Base-by-base conservation (phyloP, 352 stramenopile species). In the Globisporangium acanthophoron region DNA sequence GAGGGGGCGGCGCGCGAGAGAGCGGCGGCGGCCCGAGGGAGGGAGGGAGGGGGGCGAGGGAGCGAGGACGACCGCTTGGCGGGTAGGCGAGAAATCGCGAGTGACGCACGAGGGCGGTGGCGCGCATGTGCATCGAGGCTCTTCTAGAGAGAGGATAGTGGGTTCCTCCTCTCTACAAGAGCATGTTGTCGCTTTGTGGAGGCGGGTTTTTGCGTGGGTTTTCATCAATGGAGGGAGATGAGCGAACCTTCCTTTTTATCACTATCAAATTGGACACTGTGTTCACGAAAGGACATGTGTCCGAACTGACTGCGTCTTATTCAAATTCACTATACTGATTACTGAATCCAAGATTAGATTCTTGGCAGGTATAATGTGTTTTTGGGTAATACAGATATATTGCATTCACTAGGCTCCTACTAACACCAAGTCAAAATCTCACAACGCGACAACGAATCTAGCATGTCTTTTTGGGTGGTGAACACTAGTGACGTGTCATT, bases 41-140 rank as follows among this genome's bases (percentile, higher is more conserved):
- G 13, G 4, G 29, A 39, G 15, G 41, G 4, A 27, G 27, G 27
- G 39, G 11, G 5, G 24, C 9, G 31, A 18, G 41, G 20, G 44
- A 0, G n/a, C n/a, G 20, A 24, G 43, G 43, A 48, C 18, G 18
- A 27, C 20, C 18, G 43, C 49, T 37, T 29, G 49, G 18, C 41
- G 59, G 53, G 35, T 40, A 21, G n/a, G 43, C 53, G 53, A 54
- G 60, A 65, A 65, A 65, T 65, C 18, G 48, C 18, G 46, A 65
- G 51, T 65, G 21, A 27, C 40, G 21, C 39, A 18, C 16, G 45
- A 7, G 21, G 15, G 20, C 18, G 43, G 15, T 18, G 33, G 33
- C 6, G 18, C 41, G 41, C 18, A 21, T 24, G 41, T 20, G 4
- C 24, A 8, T 21, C 40, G 5, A 20, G 15, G 41, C 5, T 16